Evolutionary conservation across 2,329 filamentous ascomycete species (phyloP), one percentile per base, ranked within the genome.

Genomic region (Claviceps digitariae): DNA sequence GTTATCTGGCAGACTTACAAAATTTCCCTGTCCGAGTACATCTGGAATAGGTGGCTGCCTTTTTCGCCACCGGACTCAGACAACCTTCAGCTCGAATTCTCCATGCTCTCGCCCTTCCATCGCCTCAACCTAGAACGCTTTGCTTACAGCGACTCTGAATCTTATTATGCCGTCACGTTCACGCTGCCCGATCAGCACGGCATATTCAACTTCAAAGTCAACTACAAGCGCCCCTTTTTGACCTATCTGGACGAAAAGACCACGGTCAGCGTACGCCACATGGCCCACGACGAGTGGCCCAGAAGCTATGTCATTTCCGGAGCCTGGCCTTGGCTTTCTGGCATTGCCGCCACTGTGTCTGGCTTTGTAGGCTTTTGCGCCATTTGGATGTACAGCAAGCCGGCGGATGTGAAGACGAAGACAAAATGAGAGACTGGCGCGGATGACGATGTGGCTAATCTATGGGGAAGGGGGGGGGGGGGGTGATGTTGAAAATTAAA

Each of bases 31-130:
- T 95, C 90, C 27, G 90, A 96, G 69, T 95, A 89, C 69, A 71
- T 72, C 50, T 83, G 82, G 72, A 81, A 87, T 67, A 79, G 82
- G 64, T 94, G 84, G 74, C 71, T 74, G 6, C 86, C 90, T 47
- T 96, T 90, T 71, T 74, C 74, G 43, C 74, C 86, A 21, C 83
- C 88, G 23, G 65, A 76, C 9, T 75, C 72, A 57, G 93, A 98
- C 66, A 77, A 75, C 29, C 66, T 98, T 36, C 93, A 98, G 70
- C 87, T 98, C 57, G 93, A 98, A 70, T 96, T 97, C 76, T 90
- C 84, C 73, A 98, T 97, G 93, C 85, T 98, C 48, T 96, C 91
- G 1, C 91, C 93, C 54, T 97, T 96, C 81, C 86, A 96, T 73
- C 90, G 93, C 44, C 78, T 97, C 36, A 76, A 82, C 55, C 82